Evolutionary conservation across 2,329 filamentous ascomycete genomes (phyloP), one percentile per base, ranked within the genome.

Genomic region (Neurospora crassa): DNA sequence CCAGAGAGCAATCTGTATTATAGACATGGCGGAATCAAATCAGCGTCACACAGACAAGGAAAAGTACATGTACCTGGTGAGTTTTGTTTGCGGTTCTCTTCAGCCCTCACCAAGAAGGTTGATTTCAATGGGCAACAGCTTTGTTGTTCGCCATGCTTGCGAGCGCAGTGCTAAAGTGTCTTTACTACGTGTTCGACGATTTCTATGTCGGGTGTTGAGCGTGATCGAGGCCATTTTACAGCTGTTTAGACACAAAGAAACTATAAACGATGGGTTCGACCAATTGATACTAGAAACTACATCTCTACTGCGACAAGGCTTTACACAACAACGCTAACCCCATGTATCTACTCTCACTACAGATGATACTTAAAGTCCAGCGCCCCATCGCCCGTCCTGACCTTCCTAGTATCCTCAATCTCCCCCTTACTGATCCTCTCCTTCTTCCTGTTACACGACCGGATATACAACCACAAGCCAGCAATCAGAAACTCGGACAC

Each of bases 381-480:
- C 43, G 80, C 84, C 24, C 80, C 76, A 73, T 86, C 84, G 2
- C 84, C 84, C 0, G 82, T 84, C 74, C 77, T 82, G 1, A 85
- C 79, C 69, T 80, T 82, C 67, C 84, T 78, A 45, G 73, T 81
- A 73, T 86, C 84, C 70, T 82, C 80, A 14, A 79, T 79, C 71
- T 84, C 79, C 0, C 84, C 84, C 24, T 70, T 79, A 1, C 76
- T 75, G 72, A 82, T 82, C 74, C 79, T 79, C 42, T 79, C 76
- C 74, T 83, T 83, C 70, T 75, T 71, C 1, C 71, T 74, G 70
- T 85, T 86, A 73, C 81, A 79, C 20, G 76, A 76, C 3, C 79
- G 78, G 68, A 86, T 75, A 71, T 86, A 86, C 34, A 81, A 74
- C 71, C 81, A 81, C 73, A 83, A 82, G 2, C 69, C 73, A 2